Evolutionary conservation across 257 asterid species (phyloP), one percentile per base, ranked within the genome.

Genomic region (Nyctanthes arbortristis): DNA sequence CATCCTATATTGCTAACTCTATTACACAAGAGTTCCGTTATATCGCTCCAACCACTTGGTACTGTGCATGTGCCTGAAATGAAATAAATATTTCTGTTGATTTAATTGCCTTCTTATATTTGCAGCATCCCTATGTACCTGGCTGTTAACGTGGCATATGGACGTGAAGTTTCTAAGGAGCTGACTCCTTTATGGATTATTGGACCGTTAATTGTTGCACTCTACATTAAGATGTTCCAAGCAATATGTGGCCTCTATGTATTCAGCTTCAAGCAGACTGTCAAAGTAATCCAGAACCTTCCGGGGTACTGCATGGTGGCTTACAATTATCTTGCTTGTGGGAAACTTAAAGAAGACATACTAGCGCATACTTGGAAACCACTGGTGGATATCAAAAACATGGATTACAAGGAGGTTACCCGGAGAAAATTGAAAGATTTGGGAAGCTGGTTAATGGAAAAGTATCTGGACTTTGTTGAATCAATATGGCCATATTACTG

Each of bases 401-500:
- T 75, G 81, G 80, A 82, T 75, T 84, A 78, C 82, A 82, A 70
- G 30, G 85, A 75, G 67, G 73, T 59, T 54, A 60, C 72, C 0
- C 67, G 66, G 78, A 78, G 75, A 49, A 84, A 40, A 77, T n/a
- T 77, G 80, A 77, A 80, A 84, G 85, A 71, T 69, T 37, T 90
- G 61, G 77, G 68, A 67, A 76, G 58, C 39, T 71, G 81, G 85
- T 71, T 81, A 45, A 57, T 66, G 73, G 97, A 88, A 74, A 87
- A 78, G 60, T 81, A 81, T 75, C 69, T 93, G 74, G 98, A 93
- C 77, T 80, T 68, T 67, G 39, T 84, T 12, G 96, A 84, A 75
- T 81, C 79, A 4, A 73, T 89, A 64, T 88, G 98, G 98, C 98
- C 98, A 3, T 81, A 54, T 70, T 88, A 87, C 73, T 79, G 86